These are phyloP conservation scores for Crithidia mellificae DNA, from an alignment of 208 protist genomes.

Conservation along the genomic window DNA sequence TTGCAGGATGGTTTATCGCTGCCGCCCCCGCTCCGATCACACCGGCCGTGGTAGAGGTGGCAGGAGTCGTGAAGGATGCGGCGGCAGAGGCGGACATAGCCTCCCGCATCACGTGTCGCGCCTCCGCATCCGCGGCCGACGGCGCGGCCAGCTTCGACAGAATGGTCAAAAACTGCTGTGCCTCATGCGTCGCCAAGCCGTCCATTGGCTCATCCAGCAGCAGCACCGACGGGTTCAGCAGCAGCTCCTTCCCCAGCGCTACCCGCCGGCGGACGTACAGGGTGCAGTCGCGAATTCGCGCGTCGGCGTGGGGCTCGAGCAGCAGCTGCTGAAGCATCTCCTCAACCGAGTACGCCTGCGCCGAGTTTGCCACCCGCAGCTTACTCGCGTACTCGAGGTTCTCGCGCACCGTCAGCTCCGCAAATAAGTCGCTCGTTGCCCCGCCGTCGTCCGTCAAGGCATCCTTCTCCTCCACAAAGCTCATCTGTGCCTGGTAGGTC, in stretches of 20 bases:
- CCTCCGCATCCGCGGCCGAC: slow-evolving; percentile 33
- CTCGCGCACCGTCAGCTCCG: slow-evolving; percentile 54
- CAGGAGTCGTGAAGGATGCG: background rate
- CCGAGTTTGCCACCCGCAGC: slow-evolving; percentile 46
- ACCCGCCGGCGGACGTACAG: slow-evolving; percentile 56
- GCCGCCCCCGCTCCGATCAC: no score
- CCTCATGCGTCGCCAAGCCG: slow-evolving; percentile 64
- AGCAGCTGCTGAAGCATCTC: slow-evolving; percentile 50
- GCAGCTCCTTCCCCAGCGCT: slow-evolving; percentile 55
- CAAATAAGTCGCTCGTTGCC: slow-evolving; percentile 25
- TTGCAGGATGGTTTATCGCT: no score
- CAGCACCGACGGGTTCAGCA: slow-evolving; percentile 58
- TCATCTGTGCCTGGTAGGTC: slow-evolving; percentile 39
- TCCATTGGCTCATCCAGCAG: slow-evolving; percentile 54
- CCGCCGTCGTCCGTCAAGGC: slow-evolving; percentile 13
- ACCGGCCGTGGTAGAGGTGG: no score
- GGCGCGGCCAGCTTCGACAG: slow-evolving; percentile 45
- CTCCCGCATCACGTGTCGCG: slow-evolving; percentile 22
- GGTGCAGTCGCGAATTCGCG: slow-evolving; percentile 41
- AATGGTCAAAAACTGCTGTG: slow-evolving; percentile 54
- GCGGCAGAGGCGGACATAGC: slow-evolving; percentile 20
- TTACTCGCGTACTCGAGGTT: slow-evolving; percentile 56
- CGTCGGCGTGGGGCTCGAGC: slow-evolving; percentile 28
- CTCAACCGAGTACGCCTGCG: slow-evolving; percentile 40
- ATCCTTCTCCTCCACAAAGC: slow-evolving; percentile 27